A percentile compares a stretch with the other conserved stretches of the same genome.
Conservation (phyloP, 179 eudicot genomes). For the Gypsophila paniculata region DNA sequence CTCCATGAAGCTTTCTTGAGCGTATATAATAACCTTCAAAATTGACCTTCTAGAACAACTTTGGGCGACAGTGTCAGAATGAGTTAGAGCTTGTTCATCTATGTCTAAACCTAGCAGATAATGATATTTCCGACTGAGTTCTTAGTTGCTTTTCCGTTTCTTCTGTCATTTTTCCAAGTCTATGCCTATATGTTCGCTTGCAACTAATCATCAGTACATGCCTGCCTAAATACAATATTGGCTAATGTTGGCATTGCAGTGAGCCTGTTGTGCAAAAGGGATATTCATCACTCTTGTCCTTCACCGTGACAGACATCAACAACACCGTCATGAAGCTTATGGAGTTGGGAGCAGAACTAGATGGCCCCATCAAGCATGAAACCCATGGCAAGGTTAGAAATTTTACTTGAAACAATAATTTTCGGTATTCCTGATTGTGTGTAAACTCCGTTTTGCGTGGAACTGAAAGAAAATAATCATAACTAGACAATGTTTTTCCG, state of each 20-base stretch:
- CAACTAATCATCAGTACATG: neutral
- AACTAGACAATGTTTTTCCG: neutral
- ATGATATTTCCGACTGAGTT: too few relatives aligned
- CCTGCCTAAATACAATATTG: neutral
- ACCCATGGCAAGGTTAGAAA: constrained; percentile 65
- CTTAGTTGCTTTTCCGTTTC: too few relatives aligned
- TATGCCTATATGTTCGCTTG: neutral
- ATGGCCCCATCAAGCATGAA: constrained; percentile 90
- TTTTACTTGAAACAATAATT: neutral
- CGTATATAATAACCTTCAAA: neutral
- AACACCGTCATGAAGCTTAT: constrained; percentile 68
- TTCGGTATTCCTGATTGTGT: neutral
- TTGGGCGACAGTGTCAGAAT: too few relatives aligned
- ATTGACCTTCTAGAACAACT: neutral
- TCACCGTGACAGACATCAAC: constrained; percentile 83
- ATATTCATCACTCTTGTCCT: constrained; percentile 76
- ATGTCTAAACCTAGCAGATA: too few relatives aligned
- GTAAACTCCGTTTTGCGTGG: neutral
- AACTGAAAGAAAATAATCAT: neutral
- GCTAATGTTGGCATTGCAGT: constrained; percentile 44
- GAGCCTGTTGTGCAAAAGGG: constrained; percentile 51
- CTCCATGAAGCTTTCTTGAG: neutral
- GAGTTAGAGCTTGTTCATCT: neutral
- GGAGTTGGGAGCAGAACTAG: constrained; percentile 85
- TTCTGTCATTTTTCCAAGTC: neutral